phyloP scores from a whole-genome alignment of 23 red algal species.

The Cyanidioschyzon merolae region DNA sequence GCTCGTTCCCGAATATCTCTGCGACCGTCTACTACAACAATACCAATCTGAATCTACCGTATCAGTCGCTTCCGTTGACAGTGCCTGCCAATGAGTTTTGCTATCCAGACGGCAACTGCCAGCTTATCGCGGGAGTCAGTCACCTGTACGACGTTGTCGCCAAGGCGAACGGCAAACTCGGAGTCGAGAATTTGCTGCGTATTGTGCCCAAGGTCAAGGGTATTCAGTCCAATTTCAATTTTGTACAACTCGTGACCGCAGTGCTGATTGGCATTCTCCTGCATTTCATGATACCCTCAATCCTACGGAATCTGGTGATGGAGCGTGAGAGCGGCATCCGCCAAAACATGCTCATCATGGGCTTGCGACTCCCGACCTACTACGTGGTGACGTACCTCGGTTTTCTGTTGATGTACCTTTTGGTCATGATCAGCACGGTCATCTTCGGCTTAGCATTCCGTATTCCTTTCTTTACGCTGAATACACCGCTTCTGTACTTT shows the following conservation, averaged over 20 bases:
- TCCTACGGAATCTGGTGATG: conserved; percentile 55
- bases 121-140: conserved; percentile 43
- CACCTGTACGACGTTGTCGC: conserved; percentile 44
- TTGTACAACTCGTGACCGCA: conserved; percentile 49
- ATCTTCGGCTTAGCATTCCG: conserved; percentile 34
- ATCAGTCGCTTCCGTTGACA: conserved; percentile 15
- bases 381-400: conserved; percentile 72
- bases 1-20: background rate
- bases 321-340: conserved; percentile 51
- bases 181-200: conserved; percentile 44
- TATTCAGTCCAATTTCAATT: conserved; percentile 21
- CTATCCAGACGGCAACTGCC: conserved; percentile 33
- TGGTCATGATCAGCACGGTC: conserved; percentile 31
- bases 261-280: conserved; percentile 52
- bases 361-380: conserved; percentile 46
- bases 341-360: conserved; percentile 64
- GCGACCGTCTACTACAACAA: conserved; percentile 16
- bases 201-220: conserved; percentile 27
- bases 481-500: conserved; percentile 66
- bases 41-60: conserved; percentile 7
- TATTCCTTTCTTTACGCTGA: conserved; percentile 58
- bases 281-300: conserved; percentile 64
- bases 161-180: conserved; percentile 19
- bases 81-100: conserved; percentile 14
- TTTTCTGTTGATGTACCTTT: conserved; percentile 45